Percentiles rank a stretch among this genome's conserved stretches.
phyloP scores from a whole-genome alignment of 169 alveolate genomes.

The Eimeria praecox region DNA sequence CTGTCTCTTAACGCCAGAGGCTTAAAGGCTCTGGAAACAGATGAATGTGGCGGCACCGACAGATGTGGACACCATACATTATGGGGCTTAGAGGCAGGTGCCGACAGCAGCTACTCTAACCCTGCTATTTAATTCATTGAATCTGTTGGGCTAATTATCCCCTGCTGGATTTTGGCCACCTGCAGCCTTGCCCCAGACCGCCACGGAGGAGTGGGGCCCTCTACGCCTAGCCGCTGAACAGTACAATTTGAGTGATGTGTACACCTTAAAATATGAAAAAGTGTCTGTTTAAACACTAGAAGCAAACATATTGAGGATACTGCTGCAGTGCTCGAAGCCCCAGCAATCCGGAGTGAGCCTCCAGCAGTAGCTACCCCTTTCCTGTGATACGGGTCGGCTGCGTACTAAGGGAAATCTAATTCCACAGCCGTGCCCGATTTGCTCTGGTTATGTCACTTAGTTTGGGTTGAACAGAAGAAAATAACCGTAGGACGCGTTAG shows the following conservation, averaged over 20 bases:
- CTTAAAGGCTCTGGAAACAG: background rate
- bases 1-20: background rate
- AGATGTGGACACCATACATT: background rate
- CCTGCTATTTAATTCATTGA: background rate
- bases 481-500: background rate
- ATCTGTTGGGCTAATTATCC: background rate
- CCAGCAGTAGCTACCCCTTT: slow-evolving; percentile 33
- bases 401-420: background rate
- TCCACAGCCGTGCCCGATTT: background rate
- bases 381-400: background rate
- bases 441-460: background rate
- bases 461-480: background rate
- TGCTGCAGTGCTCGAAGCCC: slow-evolving; percentile 55
- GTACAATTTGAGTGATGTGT: slow-evolving; percentile 34
- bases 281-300: background rate
- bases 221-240: background rate
- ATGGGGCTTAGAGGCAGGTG: background rate
- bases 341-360: slow-evolving; percentile 37
- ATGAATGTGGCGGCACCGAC: background rate
- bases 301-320: background rate
- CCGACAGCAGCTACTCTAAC: background rate
- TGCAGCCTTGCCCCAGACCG: background rate
- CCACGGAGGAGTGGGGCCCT: slow-evolving; percentile 2
- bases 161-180: background rate
- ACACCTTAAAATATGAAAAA: background rate